Base-by-base conservation (phyloP, 2,329 filamentous ascomycete species). In the Daldinia eschscholtzii region DNA sequence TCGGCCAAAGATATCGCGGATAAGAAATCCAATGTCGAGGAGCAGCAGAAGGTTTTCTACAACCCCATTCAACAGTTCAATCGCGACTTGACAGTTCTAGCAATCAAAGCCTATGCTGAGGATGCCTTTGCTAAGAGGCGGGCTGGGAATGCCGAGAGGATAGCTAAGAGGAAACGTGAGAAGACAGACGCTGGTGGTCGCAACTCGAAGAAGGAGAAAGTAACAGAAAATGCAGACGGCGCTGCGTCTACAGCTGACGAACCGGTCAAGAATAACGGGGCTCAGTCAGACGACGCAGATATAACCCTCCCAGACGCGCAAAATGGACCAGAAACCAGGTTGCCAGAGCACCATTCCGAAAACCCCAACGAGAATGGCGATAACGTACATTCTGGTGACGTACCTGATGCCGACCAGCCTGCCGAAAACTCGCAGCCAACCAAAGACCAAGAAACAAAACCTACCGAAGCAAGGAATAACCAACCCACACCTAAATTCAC, bases 11-110 rank as follows among this genome's bases (percentile, higher is more conserved):
- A 81, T 6, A 79, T 81, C 23, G 68, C 73, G 13, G 74, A 73
- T 28, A 79, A 80, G 39, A 71, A 74, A 28, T 63, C 71, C 35
- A 74, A 75, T 55, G 87, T 86, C 66, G 87, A 90, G 58, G 85
- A 89, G 73, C 85, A 89, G 42, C 87, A 90, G 73, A 92, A 95
- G 75, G 97, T 99, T 63, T 99, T 99, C 78, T 99, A 99, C 86
- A 99, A 99, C 75, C 95, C 96, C 0, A 98, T 99, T 61, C 96
- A 99, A 79, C 96, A 99, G 79, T 99, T 98, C 85, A 99, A 99
- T 81, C 92, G 97, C 53, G 96, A 99, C 78, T 82, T 99, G 72
- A 98, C 93, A 68, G 93, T 98, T 28, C 86, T 99, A 13, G 93
- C 93, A 0, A 97, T 99, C 79, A 93, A 93, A 76, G 92, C 92